phyloP scores from a whole-genome alignment of 257 asterid genomes.

The Rehmannia glutinosa region DNA sequence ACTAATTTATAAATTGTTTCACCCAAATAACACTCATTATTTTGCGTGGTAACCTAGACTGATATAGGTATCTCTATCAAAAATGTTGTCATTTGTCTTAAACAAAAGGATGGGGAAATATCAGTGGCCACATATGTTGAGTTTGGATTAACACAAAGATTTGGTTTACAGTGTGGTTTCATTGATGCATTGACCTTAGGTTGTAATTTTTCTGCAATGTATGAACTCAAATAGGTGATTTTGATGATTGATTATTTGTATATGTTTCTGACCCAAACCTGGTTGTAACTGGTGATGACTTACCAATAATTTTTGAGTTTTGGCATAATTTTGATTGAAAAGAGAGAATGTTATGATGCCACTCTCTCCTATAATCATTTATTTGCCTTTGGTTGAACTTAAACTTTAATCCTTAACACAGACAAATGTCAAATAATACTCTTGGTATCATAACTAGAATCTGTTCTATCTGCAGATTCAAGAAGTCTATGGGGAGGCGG shows the following conservation, averaged over 20 bases:
- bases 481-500: constrained; percentile 87
- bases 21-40: background rate
- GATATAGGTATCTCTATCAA: background rate
- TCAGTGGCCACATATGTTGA: constrained; percentile 7
- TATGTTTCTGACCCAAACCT: too few relatives aligned
- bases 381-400: background rate
- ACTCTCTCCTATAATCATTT: background rate
- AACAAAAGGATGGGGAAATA: background rate
- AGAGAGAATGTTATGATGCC: background rate
- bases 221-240: background rate
- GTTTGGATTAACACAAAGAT: background rate
- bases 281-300: too few relatives aligned
- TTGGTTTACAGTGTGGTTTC: background rate
- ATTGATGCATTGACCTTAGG: background rate
- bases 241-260: background rate
- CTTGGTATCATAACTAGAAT: constrained; percentile 19
- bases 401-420: background rate
- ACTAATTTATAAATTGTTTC: background rate
- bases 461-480: constrained; percentile 55
- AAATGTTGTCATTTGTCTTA: background rate
- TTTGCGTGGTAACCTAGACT: background rate
- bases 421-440: background rate
- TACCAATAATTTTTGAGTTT: background rate
- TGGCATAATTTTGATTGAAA: background rate
- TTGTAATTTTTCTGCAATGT: background rate